Base-by-base conservation (phyloP, 2,329 filamentous ascomycete species). In the Rhexocercosporidium sp. region DNA sequence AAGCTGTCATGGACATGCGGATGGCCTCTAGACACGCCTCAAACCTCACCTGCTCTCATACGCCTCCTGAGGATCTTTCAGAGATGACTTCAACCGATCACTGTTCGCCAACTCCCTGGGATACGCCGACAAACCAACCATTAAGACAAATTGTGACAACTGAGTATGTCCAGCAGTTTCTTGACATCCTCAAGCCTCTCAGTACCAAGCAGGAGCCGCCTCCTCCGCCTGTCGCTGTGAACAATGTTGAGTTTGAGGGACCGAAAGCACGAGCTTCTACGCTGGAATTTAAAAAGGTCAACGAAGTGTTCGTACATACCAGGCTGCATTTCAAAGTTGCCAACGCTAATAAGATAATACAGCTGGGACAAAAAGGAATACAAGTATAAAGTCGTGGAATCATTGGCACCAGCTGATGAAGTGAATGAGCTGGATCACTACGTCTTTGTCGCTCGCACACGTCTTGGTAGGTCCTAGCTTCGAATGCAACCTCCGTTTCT, bases 331-430 rank as follows among this genome's bases (percentile, higher is more conserved):
- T 12, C n/a, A 34, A 62, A 11, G 14, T 63, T 47, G n/a, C 22
- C 57, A 47, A 49, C 62, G 62, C 61, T 67, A 64, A 66, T 61
- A 62, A 51, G 7, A 67, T 70, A 62, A 67, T 70, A 64, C 37
- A 74, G 71, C 27, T 74, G 37, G 69, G 67, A 72, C 56, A 65
- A 39, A 62, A 70, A 74, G 57, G 72, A 64, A 59, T 74, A 69
- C 39, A 75, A 73, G 71, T 77, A 77, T 66, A 76, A 74, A 69
- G 70, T 75, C 39, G 69, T 72, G 31, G 72, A 76, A 66, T 71
- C 70, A 51, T 29, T 66, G 3, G 65, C 46, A 20, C 61, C 37
- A 66, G 31, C 47, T 54, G 62, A 63, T 34, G 62, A 70, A 61
- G 61, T 47, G 51, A 67, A 64, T 66, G 46, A 67, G 41, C 47